Evolutionary conservation across 2,329 filamentous ascomycete genomes (phyloP), one percentile per base, ranked within the genome.

Genomic region (Microcera coccophila): DNA sequence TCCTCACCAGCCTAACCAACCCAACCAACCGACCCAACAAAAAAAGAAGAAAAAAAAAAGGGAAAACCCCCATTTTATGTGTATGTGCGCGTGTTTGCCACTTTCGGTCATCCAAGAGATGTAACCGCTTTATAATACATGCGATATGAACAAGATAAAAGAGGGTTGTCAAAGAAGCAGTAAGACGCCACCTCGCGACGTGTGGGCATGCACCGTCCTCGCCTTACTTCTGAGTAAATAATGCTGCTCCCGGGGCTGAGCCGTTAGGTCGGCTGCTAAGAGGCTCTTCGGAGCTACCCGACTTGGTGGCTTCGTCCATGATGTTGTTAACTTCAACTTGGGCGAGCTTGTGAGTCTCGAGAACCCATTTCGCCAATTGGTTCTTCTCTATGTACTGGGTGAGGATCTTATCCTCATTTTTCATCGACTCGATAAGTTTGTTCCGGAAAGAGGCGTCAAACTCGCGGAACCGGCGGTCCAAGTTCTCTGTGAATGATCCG

Each of bases 351-450:
- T 67, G 62, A 5, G 66, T 63, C 11, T 63, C 63, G 9, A 54
- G 61, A 15, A 71, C 64, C 87, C 90, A 95, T 42, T 84, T 75
- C 5, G 81, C 79, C 10, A 95, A 74, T 28, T 82, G 75, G 45
- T 81, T 75, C 62, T 82, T 82, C 42, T 85, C 78, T 16, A 93
- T 72, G 59, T 81, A 81, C 38, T 75, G 73, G 39, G 73, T 68
- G 29, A 96, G 71, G 10, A 77, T 61, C 47, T 76, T 74, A 58
- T 91, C 85, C 65, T 95, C 90, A 44, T 75, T 74, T 44, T 78
- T 72, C 69, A 93, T 85, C 44, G 88, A 87, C 19, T 82, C 78
- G 20, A 84, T 68, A 45, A 95, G 76, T 44, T 81, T 82, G 44
- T 80, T 73, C 45, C 81, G 76, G 55, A 86, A 76, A 33, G 79